phyloP scores from a whole-genome alignment of 1,139 yeast genomes.

The Geotrichum restrictum region DNA sequence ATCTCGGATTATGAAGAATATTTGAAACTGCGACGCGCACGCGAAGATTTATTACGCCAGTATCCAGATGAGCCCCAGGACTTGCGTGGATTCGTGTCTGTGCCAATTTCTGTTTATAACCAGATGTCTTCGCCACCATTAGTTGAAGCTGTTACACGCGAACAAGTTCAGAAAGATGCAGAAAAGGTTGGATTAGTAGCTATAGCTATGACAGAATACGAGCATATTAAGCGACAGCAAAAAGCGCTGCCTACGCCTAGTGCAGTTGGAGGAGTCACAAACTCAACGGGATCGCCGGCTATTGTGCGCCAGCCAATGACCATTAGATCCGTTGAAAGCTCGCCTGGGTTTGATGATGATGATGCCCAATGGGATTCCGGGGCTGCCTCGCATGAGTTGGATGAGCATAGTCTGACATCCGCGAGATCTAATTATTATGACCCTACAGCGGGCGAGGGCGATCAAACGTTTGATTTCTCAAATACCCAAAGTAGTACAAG shows the following conservation, averaged over 20 bases:
- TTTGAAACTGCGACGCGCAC: no score
- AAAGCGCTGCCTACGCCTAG: not conserved
- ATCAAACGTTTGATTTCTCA: conserved; percentile 2
- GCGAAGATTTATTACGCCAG: no score
- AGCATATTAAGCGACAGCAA: conserved; percentile 25
- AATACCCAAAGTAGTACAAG: not conserved
- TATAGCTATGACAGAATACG: conserved; percentile 35
- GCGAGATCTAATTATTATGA: conserved; percentile 9
- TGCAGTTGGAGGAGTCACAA: conserved; percentile 5
- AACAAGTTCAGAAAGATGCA: conserved; percentile 25
- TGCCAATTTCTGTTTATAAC: conserved; percentile 27
- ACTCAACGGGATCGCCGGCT: not conserved
- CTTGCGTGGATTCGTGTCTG: conserved; percentile 24
- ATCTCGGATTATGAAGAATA: conserved; percentile 25
- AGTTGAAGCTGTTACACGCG: conserved; percentile 20
- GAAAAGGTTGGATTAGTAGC: conserved; percentile 42
- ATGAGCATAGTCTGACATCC: conserved; percentile 11
- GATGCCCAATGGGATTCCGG: not conserved
- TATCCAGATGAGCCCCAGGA: not conserved
- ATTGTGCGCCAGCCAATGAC: not conserved
- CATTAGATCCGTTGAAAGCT: conserved; percentile 7
- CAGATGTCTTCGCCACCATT: conserved; percentile 15
- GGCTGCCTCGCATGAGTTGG: conserved; percentile 9
- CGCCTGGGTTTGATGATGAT: conserved; percentile 9
- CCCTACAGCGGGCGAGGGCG: conserved; percentile 10